Percentiles rank a stretch among this genome's conserved stretches.
Conservation (phyloP, 2,329 filamentous ascomycete genomes). For the Penicillium occitanis region DNA sequence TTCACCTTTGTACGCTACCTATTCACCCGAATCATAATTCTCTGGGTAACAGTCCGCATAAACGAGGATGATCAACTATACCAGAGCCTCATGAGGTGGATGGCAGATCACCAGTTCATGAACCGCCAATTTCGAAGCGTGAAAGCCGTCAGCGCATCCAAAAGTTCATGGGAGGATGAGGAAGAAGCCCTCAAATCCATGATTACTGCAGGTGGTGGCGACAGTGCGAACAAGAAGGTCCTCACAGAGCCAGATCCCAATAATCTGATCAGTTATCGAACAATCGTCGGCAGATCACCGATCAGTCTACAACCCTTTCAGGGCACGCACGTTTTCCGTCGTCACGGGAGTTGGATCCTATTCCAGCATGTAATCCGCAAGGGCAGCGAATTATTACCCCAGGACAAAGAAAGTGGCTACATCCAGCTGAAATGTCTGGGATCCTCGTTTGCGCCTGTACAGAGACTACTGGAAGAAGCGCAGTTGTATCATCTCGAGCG, state of each 20-base stretch:
- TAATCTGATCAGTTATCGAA: conserved; percentile 22
- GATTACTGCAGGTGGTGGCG: background rate
- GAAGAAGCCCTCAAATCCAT: conserved; percentile 34
- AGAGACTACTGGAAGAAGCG: conserved; percentile 46
- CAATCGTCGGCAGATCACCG: conserved; percentile 20
- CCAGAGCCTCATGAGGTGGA: conserved; percentile 58
- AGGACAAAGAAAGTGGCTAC: conserved; percentile 13
- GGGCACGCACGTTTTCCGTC: conserved; percentile 23
- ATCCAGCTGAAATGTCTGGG: conserved; percentile 24
- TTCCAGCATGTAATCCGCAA: conserved; percentile 18
- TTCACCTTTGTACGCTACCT: conserved; percentile 18
- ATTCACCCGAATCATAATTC: conserved; percentile 21
- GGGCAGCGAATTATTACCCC: conserved; percentile 9
- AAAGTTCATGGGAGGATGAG: conserved; percentile 55
- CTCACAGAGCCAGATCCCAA: conserved; percentile 18
- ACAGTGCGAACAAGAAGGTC: conserved; percentile 6
- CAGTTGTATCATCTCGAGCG: conserved; percentile 51
- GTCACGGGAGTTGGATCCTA: conserved; percentile 23
- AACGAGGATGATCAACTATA: conserved; percentile 60
- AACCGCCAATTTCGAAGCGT: conserved; percentile 52
- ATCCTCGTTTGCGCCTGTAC: conserved; percentile 21
- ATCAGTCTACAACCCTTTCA: conserved; percentile 30
- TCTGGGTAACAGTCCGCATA: conserved; percentile 46
- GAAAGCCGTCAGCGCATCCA: conserved; percentile 57
- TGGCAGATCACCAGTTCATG: conserved; percentile 55